Evolutionary conservation across 257 asterid genomes (phyloP), one percentile per base, ranked within the genome.

Genomic region (Anisodus tanguticus): DNA sequence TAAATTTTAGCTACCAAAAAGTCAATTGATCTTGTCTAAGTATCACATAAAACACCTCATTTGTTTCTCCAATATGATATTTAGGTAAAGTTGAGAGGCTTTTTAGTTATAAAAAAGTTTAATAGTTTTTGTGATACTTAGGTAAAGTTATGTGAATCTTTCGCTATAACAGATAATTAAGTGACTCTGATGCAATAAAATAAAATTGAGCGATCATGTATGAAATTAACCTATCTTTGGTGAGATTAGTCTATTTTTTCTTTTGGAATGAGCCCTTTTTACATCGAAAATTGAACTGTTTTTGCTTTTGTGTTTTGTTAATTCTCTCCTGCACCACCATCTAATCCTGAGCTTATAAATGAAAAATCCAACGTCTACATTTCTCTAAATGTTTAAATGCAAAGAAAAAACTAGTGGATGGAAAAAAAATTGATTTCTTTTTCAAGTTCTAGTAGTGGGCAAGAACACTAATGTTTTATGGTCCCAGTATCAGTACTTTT

Each of bases 401-500:
- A 53, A 76, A 53, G 16, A 8, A 77, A 12, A 53, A 77, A 76
- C 49, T 15, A 53, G 82, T 53, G 82, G 66, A 15, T 26, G 4
- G 5, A 22, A 22, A 22, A 22, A 22, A 22, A 22, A 0, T 22
- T 77, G 49, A 53, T 53, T 26, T 77, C 31, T 13, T 31, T 77
- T 53, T 53, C 66, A 31, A 53, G 49, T 53, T 31, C 64, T 77
- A 7, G 22, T 31, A 31, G 82, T 77, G 82, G 82, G 82, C 26
- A 26, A 77, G 66, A 53, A 64, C 82, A 26, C 49, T 77, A 77
- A 53, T 13, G 1, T 31, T 13, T 26, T 53, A 37, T 3, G 82
- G 82, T 19, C 31, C 64, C 81, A 77, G 2, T 77, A 26, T 77
- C 39, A 53, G 82, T 31, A 76, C 47, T 64, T 77, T 77, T 26